Conservation (phyloP, 768 basidiomycete genomes). For the Mycena chlorophos region DNA sequence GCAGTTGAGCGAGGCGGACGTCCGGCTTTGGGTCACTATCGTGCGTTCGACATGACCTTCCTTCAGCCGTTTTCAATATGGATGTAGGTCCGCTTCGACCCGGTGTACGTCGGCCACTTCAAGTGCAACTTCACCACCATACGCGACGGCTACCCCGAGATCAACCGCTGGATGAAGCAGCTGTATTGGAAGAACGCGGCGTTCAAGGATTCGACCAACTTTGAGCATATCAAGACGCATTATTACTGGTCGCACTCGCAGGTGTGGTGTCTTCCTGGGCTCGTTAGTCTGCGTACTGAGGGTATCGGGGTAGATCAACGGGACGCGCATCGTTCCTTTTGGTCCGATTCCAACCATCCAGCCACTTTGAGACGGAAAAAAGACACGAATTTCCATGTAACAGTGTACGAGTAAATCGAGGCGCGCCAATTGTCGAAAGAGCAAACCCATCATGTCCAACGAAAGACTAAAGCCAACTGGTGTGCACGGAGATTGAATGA, state of each 20-base stretch:
- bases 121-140: not conserved
- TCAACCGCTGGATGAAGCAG: not conserved
- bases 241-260: not conserved
- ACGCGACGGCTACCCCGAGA: not conserved
- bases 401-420: no score
- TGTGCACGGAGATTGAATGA: no score
- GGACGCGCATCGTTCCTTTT: conserved; percentile 69
- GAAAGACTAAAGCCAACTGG: no score
- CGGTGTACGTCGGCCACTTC: not conserved
- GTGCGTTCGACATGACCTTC: conserved; percentile 42
- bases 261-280: not conserved
- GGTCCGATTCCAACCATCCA: conserved; percentile 74
- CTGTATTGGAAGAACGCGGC: not conserved
- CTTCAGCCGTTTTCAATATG: not conserved
- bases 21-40: conserved; percentile 91
- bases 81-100: not conserved
- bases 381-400: conserved; percentile 1
- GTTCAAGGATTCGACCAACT: not conserved
- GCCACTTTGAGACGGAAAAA: no score
- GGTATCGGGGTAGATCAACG: conserved; percentile 63
- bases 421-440: no score
- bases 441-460: no score
- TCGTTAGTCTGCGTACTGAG: no score
- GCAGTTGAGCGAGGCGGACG: conserved; percentile 78
- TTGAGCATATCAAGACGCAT: not conserved